Evolutionary conservation across 352 stramenopile species (phyloP).

Genomic region (Phytophthora hibernalis): DNA sequence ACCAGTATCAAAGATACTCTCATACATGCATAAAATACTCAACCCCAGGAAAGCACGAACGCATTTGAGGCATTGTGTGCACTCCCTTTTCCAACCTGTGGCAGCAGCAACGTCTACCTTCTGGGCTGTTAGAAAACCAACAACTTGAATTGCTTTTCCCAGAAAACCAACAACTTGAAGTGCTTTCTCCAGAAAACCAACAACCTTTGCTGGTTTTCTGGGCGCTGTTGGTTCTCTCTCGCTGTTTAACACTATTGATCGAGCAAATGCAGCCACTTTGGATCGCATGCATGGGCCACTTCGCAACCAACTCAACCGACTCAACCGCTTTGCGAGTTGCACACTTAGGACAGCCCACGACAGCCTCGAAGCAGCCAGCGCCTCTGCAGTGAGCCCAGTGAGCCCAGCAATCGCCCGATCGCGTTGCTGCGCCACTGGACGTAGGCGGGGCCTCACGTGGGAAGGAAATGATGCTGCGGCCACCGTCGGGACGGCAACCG

Average conservation of each 20-base stretch:
- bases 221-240: constrained; percentile 37
- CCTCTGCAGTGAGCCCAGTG: not conserved
- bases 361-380: constrained; percentile 1
- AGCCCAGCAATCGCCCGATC: constrained; percentile 27
- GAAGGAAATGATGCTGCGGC: constrained; percentile 23
- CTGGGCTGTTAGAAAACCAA: constrained; percentile 33
- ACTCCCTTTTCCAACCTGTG: too few species aligned
- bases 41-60: too few species aligned
- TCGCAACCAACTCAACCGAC: not conserved
- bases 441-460: constrained; percentile 24
- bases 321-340: not conserved
- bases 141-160: too few species aligned
- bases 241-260: constrained; percentile 32
- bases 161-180: constrained; percentile 41
- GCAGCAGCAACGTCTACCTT: too few species aligned
- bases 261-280: constrained; percentile 4
- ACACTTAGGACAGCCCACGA: not conserved
- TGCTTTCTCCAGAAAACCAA: constrained; percentile 44
- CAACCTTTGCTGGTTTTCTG: constrained; percentile 38
- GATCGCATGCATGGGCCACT: not conserved
- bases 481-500: constrained; percentile 4
- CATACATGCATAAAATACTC: too few species aligned
- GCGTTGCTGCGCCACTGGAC: constrained; percentile 23
- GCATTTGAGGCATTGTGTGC: too few species aligned
- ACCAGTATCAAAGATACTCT: too few species aligned